Evolutionary conservation across 768 basidiomycete species (phyloP).

Genomic region (Psilocybe azurescens): DNA sequence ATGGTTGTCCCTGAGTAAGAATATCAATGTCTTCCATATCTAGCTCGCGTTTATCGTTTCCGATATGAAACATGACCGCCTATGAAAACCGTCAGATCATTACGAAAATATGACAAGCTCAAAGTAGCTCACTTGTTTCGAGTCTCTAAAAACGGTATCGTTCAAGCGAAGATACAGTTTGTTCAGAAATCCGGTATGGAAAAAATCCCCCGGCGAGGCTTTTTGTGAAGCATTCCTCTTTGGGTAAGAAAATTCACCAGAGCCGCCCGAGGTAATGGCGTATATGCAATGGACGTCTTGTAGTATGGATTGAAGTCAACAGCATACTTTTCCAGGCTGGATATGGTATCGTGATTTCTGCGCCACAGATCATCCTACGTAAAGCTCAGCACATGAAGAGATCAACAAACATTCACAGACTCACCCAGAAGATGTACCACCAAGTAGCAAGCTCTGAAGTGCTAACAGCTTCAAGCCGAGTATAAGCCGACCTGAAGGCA

Average conservation of each 20-base stretch:
- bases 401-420: constrained; percentile 20
- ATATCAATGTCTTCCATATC: constrained; percentile 71
- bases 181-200: constrained; percentile 72
- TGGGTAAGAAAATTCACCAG: constrained; percentile 70
- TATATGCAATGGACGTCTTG: constrained; percentile 73
- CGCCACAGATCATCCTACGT: constrained; percentile 77
- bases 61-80: constrained; percentile 71
- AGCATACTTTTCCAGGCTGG: constrained; percentile 50
- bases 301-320: constrained; percentile 76
- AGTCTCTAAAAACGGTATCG: constrained; percentile 63
- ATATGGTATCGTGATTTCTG: constrained; percentile 65
- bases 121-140: constrained; percentile 47
- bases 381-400: neutral
- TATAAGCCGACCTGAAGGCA: constrained; percentile 55
- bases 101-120: neutral
- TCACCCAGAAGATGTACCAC: constrained; percentile 85
- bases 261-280: constrained; percentile 64
- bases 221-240: constrained; percentile 59
- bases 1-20: constrained; percentile 52
- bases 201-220: constrained; percentile 49
- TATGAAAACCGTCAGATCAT: constrained; percentile 25
- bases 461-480: constrained; percentile 56
- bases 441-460: constrained; percentile 57
- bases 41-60: constrained; percentile 51
- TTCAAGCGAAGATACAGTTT: constrained; percentile 75